Base-by-base conservation (phyloP, 2,329 filamentous ascomycete genomes). In the Cyphellophora attinorum region DNA sequence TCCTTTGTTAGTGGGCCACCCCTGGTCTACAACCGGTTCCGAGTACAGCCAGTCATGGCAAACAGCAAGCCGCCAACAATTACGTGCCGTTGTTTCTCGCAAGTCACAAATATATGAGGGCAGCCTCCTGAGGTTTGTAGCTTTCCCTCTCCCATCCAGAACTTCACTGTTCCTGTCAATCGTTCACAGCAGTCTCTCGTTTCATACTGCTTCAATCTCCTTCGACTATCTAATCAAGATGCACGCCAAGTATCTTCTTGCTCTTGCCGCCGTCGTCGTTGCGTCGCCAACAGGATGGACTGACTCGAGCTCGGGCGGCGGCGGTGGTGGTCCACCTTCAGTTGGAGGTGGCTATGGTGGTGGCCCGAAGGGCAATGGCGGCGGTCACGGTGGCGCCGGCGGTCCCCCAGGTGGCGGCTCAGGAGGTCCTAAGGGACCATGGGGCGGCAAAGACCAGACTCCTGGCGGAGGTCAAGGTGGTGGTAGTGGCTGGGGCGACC, bases 401-500 rank as follows among this genome's bases (percentile, higher is more conserved):
- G 21, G 21, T 12, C 21, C 21, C 8, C 10, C 6, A 16, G 29
- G 29, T 31, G 31, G 31, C 8, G 31, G 31, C 17, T 13, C 5
- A 3, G 79, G 91, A 10, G 19, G 35, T 10, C 11, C n/a, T 15
- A 28, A 30, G 27, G 25, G 34, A 17, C 33, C 29, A 30, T 21
- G 17, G 5, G 39, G 46, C 33, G 42, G 42, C 41, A 19, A 39
- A 33, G 27, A 31, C n/a, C n/a, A n/a, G n/a, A n/a, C n/a, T n/a
- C n/a, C n/a, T 28, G 28, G 37, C 35, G 29, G 42, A 35, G 36
- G 40, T 35, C 25, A 39, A 30, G 27, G 25, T 28, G 31, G 27
- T 28, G 31, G 29, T 14, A 39, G 36, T 14, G 33, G 29, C 17
- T 40, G 45, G 38, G 39, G 34, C 25, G 36, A 44, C 17, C 44